These are phyloP conservation scores for Salmacisia buchloeana DNA, from an alignment of 1,284 basidiomycete species.

Conservation along the genomic window DNA sequence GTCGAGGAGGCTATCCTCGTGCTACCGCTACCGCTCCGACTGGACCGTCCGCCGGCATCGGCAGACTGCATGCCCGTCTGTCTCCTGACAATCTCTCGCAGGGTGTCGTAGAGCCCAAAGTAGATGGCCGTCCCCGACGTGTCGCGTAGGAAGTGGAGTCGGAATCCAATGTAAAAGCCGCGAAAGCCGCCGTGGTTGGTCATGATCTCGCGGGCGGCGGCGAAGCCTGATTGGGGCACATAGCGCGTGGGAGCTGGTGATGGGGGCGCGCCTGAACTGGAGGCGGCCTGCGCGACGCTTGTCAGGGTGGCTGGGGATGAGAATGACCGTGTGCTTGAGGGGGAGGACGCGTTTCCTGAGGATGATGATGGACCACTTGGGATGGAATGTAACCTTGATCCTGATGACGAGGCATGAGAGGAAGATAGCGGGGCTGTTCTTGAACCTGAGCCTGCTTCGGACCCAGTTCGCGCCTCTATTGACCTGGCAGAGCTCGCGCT, in stretches of 20 bases:
- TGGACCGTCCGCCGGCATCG: neutral
- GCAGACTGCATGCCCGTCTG: conserved; percentile 19
- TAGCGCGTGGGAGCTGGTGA: conserved; percentile 12
- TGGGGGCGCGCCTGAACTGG: neutral
- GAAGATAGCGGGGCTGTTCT: neutral
- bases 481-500: neutral
- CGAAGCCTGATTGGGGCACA: conserved; percentile 36
- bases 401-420: neutral
- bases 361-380: neutral
- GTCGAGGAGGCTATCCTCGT: too few relatives aligned
- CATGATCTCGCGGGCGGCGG: conserved; percentile 43
- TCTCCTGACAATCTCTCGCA: conserved; percentile 30
- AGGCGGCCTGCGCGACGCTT: neutral
- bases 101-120: conserved; percentile 48
- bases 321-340: neutral
- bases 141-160: conserved; percentile 37
- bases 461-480: neutral
- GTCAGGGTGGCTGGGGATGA: neutral
- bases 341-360: conserved; percentile 13
- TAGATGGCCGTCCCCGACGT: conserved; percentile 38
- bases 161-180: conserved; percentile 49
- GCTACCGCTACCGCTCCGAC: neutral
- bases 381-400: neutral
- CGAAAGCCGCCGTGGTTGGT: conserved; percentile 41
- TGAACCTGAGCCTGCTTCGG: neutral